Evolutionary conservation across 2,329 filamentous ascomycete genomes (phyloP).

Genomic region (Fusarium tricinctum): DNA sequence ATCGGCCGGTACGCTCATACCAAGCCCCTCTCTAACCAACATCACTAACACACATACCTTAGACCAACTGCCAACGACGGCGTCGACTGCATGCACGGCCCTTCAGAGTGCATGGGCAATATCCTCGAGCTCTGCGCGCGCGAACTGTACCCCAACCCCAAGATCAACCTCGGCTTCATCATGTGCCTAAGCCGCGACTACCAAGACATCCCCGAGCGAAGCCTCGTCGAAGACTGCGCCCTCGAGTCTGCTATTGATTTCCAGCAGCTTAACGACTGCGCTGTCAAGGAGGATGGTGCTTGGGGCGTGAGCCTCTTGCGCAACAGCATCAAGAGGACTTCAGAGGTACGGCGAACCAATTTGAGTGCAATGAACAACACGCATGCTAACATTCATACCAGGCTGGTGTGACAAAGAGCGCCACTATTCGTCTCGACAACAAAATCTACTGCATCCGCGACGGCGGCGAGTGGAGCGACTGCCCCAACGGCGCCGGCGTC

Average conservation of each 20-base stretch:
- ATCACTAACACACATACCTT: conserved; percentile 40
- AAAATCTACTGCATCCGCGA: conserved; percentile 89
- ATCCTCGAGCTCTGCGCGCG: conserved; percentile 94
- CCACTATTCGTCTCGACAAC: conserved; percentile 83
- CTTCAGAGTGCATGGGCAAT: conserved; percentile 90
- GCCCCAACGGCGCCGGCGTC: conserved; percentile 75
- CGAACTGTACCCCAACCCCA: conserved; percentile 84
- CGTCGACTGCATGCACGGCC: conserved; percentile 89
- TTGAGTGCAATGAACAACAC: neutral
- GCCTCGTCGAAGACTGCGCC: conserved; percentile 88
- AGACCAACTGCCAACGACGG: conserved; percentile 82
- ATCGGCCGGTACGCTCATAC: conserved; percentile 77
- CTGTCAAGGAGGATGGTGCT: conserved; percentile 80
- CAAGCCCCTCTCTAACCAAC: neutral
- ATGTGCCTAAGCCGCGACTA: conserved; percentile 90
- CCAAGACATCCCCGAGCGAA: conserved; percentile 79
- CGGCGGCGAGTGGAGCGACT: conserved; percentile 82
- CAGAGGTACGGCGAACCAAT: conserved; percentile 61
- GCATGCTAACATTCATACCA: conserved; percentile 49
- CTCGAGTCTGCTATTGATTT: conserved; percentile 92
- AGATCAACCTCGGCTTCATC: conserved; percentile 91
- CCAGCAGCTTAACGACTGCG: conserved; percentile 83
- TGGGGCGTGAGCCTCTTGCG: conserved; percentile 77
- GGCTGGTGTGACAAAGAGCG: conserved; percentile 78
- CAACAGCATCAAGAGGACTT: conserved; percentile 74